These are phyloP conservation scores for Penicillium herquei DNA, from an alignment of 495 filamentous ascomycete species.

Conservation along the genomic window DNA sequence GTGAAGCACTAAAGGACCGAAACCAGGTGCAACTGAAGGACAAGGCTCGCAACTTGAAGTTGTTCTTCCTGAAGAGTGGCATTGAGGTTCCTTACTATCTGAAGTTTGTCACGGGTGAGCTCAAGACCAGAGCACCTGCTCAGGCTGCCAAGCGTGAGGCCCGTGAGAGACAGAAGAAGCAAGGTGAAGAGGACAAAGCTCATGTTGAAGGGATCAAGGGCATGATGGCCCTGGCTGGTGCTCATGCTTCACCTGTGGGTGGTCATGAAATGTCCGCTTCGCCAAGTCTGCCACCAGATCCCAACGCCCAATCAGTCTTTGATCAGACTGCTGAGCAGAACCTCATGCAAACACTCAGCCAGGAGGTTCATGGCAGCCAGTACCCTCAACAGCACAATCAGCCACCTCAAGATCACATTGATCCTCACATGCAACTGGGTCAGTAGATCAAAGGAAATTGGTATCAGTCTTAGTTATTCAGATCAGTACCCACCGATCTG, in stretches of 20 bases:
- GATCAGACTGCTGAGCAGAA: slow-evolving; percentile 50
- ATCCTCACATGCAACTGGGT: slow-evolving; percentile 39
- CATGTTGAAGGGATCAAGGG: slow-evolving; percentile 70
- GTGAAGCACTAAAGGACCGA: slow-evolving; percentile 83
- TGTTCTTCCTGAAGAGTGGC: slow-evolving; percentile 91
- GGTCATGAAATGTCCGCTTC: slow-evolving; percentile 49
- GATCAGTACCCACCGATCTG: neutral
- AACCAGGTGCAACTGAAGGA: slow-evolving; percentile 96
- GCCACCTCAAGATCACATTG: slow-evolving; percentile 33
- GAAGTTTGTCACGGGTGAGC: slow-evolving; percentile 86
- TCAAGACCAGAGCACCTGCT: slow-evolving; percentile 85
- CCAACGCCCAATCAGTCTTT: slow-evolving; percentile 33
- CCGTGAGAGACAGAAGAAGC: slow-evolving; percentile 64
- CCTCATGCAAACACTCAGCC: slow-evolving; percentile 48
- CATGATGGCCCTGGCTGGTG: slow-evolving; percentile 60
- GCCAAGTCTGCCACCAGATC: slow-evolving; percentile 39
- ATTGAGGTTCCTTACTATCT: slow-evolving; percentile 92
- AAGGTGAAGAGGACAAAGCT: slow-evolving; percentile 67
- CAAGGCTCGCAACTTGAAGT: slow-evolving; percentile 90
- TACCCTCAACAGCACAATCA: slow-evolving; percentile 36
- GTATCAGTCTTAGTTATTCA: no score
- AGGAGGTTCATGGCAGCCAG: slow-evolving; percentile 47
- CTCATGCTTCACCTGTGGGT: slow-evolving; percentile 36
- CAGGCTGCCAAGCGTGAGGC: slow-evolving; percentile 81
- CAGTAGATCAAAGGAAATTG: slow-evolving; percentile 21